These are phyloP conservation scores for Clathrus columnatus DNA, from an alignment of 768 basidiomycete genomes.

Conservation along the genomic window DNA sequence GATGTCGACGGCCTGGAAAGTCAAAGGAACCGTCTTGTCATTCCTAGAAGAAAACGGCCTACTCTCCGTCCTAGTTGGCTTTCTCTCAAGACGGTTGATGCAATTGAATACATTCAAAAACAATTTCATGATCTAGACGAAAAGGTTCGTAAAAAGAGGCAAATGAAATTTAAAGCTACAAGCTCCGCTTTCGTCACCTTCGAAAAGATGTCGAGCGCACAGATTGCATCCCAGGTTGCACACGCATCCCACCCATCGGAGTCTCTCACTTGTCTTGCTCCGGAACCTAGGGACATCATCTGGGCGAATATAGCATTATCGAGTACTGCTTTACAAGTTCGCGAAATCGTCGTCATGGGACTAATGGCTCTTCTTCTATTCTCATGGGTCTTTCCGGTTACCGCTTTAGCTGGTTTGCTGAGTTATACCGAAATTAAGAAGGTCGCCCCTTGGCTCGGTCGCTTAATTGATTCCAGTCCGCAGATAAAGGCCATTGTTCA, in stretches of 20 bases:
- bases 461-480: conserved; percentile 74
- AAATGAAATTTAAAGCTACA: conserved; percentile 72
- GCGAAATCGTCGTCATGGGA: conserved; percentile 62
- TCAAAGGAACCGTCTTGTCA: conserved; percentile 49
- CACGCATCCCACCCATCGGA: conserved; percentile 62
- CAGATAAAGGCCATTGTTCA: conserved; percentile 83
- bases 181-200: conserved; percentile 92
- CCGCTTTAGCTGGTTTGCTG: conserved; percentile 75
- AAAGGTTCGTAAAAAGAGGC: conserved; percentile 63
- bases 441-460: conserved; percentile 77
- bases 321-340: conserved; percentile 43
- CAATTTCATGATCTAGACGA: conserved; percentile 79
- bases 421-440: conserved; percentile 94
- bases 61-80: conserved; percentile 72
- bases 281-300: conserved; percentile 91
- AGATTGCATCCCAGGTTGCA: conserved; percentile 83
- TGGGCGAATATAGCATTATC: conserved; percentile 86
- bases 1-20: conserved; percentile 40
- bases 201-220: conserved; percentile 89
- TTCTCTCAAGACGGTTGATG: conserved; percentile 62
- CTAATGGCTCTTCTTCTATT: conserved; percentile 70
- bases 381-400: conserved; percentile 90
- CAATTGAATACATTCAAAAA: conserved; percentile 78
- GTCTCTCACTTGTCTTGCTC: conserved; percentile 66
- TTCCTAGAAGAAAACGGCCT: conserved; percentile 69